These are phyloP conservation scores for Solanum paucissectum DNA, from an alignment of 257 asterid genomes.

Conservation along the genomic window DNA sequence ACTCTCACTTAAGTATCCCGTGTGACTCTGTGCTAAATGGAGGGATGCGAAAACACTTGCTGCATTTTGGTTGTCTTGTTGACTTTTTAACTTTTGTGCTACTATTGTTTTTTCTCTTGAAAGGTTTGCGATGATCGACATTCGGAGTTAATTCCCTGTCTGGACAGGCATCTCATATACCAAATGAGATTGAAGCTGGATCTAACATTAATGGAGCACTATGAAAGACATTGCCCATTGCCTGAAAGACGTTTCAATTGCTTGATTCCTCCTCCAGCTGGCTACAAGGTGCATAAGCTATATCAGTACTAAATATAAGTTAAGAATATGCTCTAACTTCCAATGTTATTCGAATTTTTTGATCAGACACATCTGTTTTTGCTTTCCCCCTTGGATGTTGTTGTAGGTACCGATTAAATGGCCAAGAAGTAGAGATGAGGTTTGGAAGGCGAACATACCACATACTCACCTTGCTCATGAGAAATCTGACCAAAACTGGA, in stretches of 20 bases:
- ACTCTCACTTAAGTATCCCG: background rate
- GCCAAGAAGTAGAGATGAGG: slow-evolving; percentile 94
- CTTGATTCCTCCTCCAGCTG: slow-evolving; percentile 92
- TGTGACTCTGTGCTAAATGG: background rate
- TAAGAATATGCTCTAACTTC: background rate
- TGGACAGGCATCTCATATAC: slow-evolving; percentile 88
- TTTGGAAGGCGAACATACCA: slow-evolving; percentile 91
- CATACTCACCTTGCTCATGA: slow-evolving; percentile 94
- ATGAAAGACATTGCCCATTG: slow-evolving; percentile 90
- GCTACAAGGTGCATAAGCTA: slow-evolving; percentile 62
- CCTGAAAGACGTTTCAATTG: slow-evolving; percentile 94
- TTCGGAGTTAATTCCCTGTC: slow-evolving; percentile 95
- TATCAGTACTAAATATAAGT: background rate
- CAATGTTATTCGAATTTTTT: background rate
- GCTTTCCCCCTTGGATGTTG: background rate
- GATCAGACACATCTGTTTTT: background rate
- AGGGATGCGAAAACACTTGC: background rate
- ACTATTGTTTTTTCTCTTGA: background rate
- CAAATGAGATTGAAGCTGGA: slow-evolving; percentile 91
- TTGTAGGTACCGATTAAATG: slow-evolving; percentile 77
- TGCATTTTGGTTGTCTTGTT: background rate
- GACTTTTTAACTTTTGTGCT: background rate
- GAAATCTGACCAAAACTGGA: slow-evolving; percentile 98
- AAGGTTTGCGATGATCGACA: slow-evolving; percentile 98
- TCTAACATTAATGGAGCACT: slow-evolving; percentile 95